These are phyloP conservation scores for Hypholoma sublateritium DNA, from an alignment of 768 basidiomycete genomes.

Conservation along the genomic window DNA sequence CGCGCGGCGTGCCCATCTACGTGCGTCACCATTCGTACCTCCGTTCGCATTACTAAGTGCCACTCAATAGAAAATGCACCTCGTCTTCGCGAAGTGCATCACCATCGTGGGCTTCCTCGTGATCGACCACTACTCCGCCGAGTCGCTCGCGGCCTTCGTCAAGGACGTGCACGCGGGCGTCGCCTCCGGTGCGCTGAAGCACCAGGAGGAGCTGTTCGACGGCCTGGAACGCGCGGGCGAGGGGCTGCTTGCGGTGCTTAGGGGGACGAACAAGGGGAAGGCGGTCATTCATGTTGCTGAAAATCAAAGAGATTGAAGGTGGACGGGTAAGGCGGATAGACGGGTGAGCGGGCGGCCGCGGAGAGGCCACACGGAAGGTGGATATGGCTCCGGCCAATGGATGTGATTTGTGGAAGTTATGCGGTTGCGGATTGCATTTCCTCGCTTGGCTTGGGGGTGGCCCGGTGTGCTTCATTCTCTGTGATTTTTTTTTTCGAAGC, in stretches of 20 bases:
- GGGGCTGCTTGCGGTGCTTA: conserved; percentile 31
- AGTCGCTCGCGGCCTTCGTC: conserved; percentile 41
- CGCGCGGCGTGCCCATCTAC: conserved; percentile 22
- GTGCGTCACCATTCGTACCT: conserved; percentile 18
- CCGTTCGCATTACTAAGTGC: not conserved
- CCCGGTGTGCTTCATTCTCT: too few relatives aligned
- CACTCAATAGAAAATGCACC: conserved; percentile 34
- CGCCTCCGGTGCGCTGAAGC: conserved; percentile 45
- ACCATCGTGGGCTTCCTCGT: conserved; percentile 39
- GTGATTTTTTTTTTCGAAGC: too few relatives aligned
- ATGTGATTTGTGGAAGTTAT: too few relatives aligned
- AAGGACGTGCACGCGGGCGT: conserved; percentile 37
- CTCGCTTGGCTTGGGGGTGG: too few relatives aligned
- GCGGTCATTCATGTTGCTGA: conserved; percentile 34
- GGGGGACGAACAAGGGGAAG: conserved; percentile 35
- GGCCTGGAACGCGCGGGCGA: conserved; percentile 44
- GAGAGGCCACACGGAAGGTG: too few relatives aligned
- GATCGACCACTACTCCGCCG: conserved; percentile 19
- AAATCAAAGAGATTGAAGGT: too few relatives aligned
- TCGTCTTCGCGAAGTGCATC: conserved; percentile 41
- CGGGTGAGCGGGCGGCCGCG: too few relatives aligned
- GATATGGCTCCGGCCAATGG: too few relatives aligned
- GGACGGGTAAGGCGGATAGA: too few relatives aligned
- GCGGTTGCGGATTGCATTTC: too few relatives aligned
- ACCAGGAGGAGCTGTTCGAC: conserved; percentile 40